phyloP scores from a whole-genome alignment of 441 rosid genomes.

The Dalechampia spathulata region DNA sequence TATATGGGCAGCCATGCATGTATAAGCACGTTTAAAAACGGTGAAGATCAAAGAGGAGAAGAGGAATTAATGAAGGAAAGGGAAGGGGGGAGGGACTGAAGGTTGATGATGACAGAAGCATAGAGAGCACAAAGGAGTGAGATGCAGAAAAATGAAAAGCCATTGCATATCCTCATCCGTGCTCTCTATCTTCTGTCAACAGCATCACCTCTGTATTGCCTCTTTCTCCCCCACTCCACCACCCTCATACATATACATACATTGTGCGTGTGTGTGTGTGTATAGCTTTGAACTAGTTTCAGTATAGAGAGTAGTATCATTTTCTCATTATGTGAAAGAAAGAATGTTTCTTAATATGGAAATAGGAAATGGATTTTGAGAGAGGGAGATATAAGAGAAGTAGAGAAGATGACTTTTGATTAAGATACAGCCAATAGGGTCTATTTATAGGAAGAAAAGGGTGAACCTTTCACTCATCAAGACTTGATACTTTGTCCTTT shows the following conservation, averaged over 20 bases:
- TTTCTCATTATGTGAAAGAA: background rate
- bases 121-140: conserved; percentile 86
- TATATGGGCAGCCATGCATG: too few relatives aligned
- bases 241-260: too few relatives aligned
- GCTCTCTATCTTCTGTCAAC: conserved; percentile 99
- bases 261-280: too few relatives aligned
- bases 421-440: conserved; percentile 5
- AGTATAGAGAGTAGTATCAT: too few relatives aligned
- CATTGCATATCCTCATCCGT: conserved; percentile 63
- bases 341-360: conserved; percentile 24
- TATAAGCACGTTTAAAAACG: too few relatives aligned
- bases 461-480: too few relatives aligned
- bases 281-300: background rate
- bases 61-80: background rate
- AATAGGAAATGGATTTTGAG: background rate
- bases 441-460: conserved; percentile 23
- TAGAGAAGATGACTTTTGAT: conserved; percentile 10
- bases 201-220: conserved; percentile 25
- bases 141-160: conserved; percentile 28
- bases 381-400: background rate
- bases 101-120: conserved; percentile 78
- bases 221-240: background rate
- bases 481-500: too few relatives aligned
- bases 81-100: conserved; percentile 17
- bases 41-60: background rate